Conservation (phyloP, 1,284 basidiomycete species). For the Leccinum griseonigrum region DNA sequence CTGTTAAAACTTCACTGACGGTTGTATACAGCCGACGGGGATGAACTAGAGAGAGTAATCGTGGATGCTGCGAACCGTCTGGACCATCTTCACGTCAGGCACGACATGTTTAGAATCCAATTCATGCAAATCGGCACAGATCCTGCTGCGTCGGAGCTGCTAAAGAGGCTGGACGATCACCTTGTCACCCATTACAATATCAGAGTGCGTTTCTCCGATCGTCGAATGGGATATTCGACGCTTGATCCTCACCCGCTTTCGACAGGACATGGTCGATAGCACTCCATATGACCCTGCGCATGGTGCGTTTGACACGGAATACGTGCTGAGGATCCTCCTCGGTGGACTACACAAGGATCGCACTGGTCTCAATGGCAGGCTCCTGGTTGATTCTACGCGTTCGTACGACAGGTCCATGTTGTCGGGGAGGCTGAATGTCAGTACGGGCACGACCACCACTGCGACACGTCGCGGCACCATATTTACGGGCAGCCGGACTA, state of each 20-base stretch:
- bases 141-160: conserved; percentile 29
- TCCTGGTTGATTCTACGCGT: too few species aligned
- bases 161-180: too few species aligned
- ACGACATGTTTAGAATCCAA: conserved; percentile 44
- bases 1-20: not conserved
- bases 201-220: too few species aligned
- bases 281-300: too few species aligned
- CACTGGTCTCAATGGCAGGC: too few species aligned
- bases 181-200: conserved; percentile 24
- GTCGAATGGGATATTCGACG: too few species aligned
- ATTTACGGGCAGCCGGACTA: conserved; percentile 9
- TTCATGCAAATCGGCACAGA: conserved; percentile 54
- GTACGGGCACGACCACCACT: too few species aligned
- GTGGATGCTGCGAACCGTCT: conserved; percentile 46
- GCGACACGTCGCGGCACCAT: too few species aligned
- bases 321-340: too few species aligned
- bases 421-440: too few species aligned
- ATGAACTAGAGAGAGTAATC: conserved; percentile 48
- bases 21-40: conserved; percentile 41
- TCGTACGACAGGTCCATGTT: too few species aligned
- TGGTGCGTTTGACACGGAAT: conserved; percentile 11
- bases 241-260: not conserved
- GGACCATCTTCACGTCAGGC: conserved; percentile 37
- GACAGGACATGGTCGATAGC: too few species aligned
- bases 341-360: conserved; percentile 31